phyloP scores from a whole-genome alignment of 2,329 filamentous ascomycete species.

The Scedosporium boydii region DNA sequence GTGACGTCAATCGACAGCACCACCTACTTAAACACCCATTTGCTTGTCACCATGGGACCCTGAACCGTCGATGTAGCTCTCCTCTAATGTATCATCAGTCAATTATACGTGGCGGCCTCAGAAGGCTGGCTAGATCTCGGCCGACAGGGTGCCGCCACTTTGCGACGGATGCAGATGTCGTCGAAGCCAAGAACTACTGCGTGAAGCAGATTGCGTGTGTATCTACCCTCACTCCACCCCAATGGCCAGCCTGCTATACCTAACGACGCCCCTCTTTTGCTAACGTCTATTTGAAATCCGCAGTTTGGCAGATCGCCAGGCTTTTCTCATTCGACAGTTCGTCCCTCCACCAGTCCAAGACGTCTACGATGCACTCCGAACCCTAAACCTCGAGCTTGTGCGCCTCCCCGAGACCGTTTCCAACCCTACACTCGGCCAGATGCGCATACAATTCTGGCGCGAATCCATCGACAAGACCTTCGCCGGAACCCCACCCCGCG shows the following conservation, averaged over 20 bases:
- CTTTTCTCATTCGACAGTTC: conserved; percentile 78
- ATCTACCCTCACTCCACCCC: not conserved
- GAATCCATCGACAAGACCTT: conserved; percentile 75
- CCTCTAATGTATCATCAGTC: conserved; percentile 3
- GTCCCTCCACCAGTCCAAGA: conserved; percentile 65
- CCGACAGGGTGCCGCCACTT: not conserved
- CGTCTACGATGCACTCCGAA: conserved; percentile 81
- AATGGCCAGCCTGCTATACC: no score
- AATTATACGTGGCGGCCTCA: not conserved
- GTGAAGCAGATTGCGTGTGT: conserved; percentile 40
- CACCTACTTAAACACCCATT: not conserved
- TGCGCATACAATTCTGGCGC: conserved; percentile 94
- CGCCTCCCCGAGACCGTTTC: conserved; percentile 84
- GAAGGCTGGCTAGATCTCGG: not conserved
- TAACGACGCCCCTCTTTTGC: not conserved
- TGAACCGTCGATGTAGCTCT: not conserved
- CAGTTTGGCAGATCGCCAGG: conserved; percentile 82
- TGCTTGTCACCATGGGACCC: not conserved
- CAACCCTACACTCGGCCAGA: conserved; percentile 72
- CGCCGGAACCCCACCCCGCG: conserved; percentile 68
- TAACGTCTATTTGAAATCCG: not conserved
- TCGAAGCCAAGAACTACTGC: conserved; percentile 45
- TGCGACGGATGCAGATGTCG: conserved; percentile 39
- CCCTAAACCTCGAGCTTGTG: conserved; percentile 87
- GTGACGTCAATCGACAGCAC: not conserved